A percentile compares a stretch with the other conserved stretches of the same genome.
Conservation (phyloP, 2,329 filamentous ascomycete genomes). For the Cercospora canescens region DNA sequence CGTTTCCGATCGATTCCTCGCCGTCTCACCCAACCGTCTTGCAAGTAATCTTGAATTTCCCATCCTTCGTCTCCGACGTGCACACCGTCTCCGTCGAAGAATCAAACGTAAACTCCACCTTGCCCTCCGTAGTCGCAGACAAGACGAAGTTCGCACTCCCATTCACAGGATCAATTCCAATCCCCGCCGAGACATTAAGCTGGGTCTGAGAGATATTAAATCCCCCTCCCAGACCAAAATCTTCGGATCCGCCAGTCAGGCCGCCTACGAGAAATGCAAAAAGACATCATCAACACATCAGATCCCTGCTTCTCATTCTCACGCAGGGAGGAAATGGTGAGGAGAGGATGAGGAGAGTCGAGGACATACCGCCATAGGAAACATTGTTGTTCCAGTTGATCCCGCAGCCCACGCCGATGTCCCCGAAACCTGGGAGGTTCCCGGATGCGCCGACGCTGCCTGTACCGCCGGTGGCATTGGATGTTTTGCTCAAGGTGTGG, state of each 20-base stretch:
- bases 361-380: slow-evolving; percentile 20
- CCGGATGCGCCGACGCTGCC: slow-evolving; percentile 19
- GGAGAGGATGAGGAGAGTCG: neutral
- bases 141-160: slow-evolving; percentile 17
- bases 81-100: slow-evolving; percentile 6
- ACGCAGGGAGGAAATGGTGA: neutral
- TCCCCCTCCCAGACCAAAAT: slow-evolving; percentile 24
- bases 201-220: slow-evolving; percentile 18
- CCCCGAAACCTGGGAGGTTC: slow-evolving; percentile 16
- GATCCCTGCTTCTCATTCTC: neutral
- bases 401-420: slow-evolving; percentile 21
- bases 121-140: slow-evolving; percentile 18
- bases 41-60: slow-evolving; percentile 1
- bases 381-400: slow-evolving; percentile 20
- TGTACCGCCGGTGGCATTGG: slow-evolving; percentile 20
- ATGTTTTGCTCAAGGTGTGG: slow-evolving; percentile 10
- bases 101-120: slow-evolving; percentile 19
- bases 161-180: slow-evolving; percentile 21
- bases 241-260: slow-evolving; percentile 18
- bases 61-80: neutral
- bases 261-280: slow-evolving; percentile 13
- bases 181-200: slow-evolving; percentile 19
- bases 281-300: neutral
- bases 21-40: neutral
- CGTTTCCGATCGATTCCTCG: neutral